Evolutionary conservation across 192 early-diverging fungal genomes (phyloP), one percentile per base, ranked within the genome.

Genomic region (Lobosporangium transversale): DNA sequence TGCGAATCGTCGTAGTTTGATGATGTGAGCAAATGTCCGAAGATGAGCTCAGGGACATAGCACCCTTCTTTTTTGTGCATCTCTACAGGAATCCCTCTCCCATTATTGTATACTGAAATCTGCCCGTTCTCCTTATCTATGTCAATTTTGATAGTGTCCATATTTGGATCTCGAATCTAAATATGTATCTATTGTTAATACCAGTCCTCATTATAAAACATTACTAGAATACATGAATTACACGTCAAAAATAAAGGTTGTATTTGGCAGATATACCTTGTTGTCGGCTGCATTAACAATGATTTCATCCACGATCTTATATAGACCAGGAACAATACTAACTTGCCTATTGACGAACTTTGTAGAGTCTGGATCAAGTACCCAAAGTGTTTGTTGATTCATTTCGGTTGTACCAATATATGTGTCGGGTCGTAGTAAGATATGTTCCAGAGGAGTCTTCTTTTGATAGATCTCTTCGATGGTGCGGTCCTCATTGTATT

Each of bases 241-340:
- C n/a, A n/a, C n/a, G n/a, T n/a, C n/a, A n/a, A n/a, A n/a, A n/a
- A n/a, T n/a, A n/a, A n/a, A n/a, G n/a, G n/a, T n/a, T n/a, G n/a
- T n/a, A n/a, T n/a, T n/a, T n/a, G n/a, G n/a, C n/a, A n/a, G n/a
- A n/a, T n/a, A n/a, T 80, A 90, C 89, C 89, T 95, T 94, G 84
- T 96, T 95, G 69, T 98, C 95, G 45, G 93, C 93, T 43, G 94
- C 95, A 76, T 97, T 99, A 21, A 99, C 96, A 14, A 99, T 83
- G 62, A 99, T 97, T 79, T 99, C 97, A 74, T 99, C 97, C 37
- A 97, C 93, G 64, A 99, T 99, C 79, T 99, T 99, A 82, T 96
- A 98, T 20, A 99, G 69, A 49, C 96, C 97, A 35, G 93, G 93
- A 4, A 94, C 94, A 81, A 89, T 93, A 1, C 63, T 89, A 30